Conservation (phyloP, 108 stramenopile species). For the Cyclotella kingstonii region DNA sequence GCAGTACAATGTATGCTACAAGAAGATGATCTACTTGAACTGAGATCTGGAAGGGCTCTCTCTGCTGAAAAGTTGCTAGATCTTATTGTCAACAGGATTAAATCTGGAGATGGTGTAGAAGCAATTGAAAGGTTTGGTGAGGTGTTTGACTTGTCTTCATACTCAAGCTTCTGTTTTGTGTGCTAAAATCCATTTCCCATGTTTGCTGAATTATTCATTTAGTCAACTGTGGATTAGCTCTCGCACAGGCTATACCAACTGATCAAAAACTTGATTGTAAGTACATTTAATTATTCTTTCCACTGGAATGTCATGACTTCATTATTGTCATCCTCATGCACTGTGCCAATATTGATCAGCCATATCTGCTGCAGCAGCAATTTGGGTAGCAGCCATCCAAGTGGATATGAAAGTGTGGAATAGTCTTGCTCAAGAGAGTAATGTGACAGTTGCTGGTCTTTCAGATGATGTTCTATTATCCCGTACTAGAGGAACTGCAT, state of each 20-base stretch:
- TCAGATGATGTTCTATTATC: constrained; percentile 7
- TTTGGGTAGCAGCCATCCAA: constrained; percentile 29
- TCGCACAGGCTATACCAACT: constrained; percentile 17
- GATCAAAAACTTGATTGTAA: constrained; percentile 17
- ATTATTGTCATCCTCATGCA: no score
- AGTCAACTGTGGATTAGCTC: constrained; percentile 18
- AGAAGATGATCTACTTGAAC: constrained; percentile 7
- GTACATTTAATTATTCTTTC: no score
- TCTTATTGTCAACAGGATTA: constrained; percentile 23
- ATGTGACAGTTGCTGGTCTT: constrained; percentile 19
- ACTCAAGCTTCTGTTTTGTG: neutral
- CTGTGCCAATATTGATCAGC: no score
- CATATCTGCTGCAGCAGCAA: constrained; percentile 3
- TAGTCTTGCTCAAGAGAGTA: constrained; percentile 19
- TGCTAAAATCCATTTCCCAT: no score
- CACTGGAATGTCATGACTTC: no score
- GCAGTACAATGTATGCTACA: constrained; percentile 29
- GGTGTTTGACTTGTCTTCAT: neutral
- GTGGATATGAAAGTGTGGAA: constrained; percentile 31
- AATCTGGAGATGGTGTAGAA: constrained; percentile 17
- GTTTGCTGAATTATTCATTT: no score
- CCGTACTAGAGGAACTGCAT: constrained; percentile 11
- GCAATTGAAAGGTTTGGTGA: constrained; percentile 17
- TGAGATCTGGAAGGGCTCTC: constrained; percentile 4
- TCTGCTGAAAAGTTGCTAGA: constrained; percentile 19